These are phyloP conservation scores for Pythium folliculosum DNA, from an alignment of 352 stramenopile genomes.

Conservation along the genomic window DNA sequence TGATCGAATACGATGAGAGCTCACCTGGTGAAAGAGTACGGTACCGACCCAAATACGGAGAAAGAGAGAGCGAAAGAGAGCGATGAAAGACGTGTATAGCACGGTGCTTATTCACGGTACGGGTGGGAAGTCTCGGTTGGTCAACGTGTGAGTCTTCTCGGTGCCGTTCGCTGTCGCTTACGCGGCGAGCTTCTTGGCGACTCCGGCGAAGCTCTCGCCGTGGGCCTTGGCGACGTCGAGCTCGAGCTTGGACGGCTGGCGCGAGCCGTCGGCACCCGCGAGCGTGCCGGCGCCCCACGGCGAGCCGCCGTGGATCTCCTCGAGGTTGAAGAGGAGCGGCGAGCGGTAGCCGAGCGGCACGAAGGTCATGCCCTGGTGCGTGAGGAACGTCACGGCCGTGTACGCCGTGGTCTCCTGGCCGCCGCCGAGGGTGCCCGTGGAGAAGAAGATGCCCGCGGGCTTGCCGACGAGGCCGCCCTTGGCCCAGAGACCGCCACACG, in stretches of 20 bases:
- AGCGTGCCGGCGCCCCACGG: slow-evolving; percentile 86
- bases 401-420: slow-evolving; percentile 91
- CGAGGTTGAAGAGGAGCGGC: slow-evolving; percentile 68
- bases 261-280: slow-evolving; percentile 77
- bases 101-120: background rate
- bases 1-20: no score
- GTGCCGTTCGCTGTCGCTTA: slow-evolving; percentile 22
- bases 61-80: no score
- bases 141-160: slow-evolving; percentile 25
- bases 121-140: no score
- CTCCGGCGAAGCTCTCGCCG: slow-evolving; percentile 78
- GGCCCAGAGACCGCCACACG: slow-evolving; percentile 85
- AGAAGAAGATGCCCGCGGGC: slow-evolving; percentile 88
- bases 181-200: slow-evolving; percentile 85
- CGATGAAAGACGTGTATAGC: no score
- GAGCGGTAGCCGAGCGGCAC: slow-evolving; percentile 83
- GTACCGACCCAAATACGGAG: no score
- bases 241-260: slow-evolving; percentile 81
- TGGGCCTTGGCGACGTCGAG: slow-evolving; percentile 76
- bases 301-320: slow-evolving; percentile 75
- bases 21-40: no score
- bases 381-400: slow-evolving; percentile 83
- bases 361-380: slow-evolving; percentile 92
- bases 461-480: slow-evolving; percentile 83
- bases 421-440: slow-evolving; percentile 71